Evolutionary conservation across 164 flowering plant genomes (phyloP).

Genomic region (Magnolia officinalis): DNA sequence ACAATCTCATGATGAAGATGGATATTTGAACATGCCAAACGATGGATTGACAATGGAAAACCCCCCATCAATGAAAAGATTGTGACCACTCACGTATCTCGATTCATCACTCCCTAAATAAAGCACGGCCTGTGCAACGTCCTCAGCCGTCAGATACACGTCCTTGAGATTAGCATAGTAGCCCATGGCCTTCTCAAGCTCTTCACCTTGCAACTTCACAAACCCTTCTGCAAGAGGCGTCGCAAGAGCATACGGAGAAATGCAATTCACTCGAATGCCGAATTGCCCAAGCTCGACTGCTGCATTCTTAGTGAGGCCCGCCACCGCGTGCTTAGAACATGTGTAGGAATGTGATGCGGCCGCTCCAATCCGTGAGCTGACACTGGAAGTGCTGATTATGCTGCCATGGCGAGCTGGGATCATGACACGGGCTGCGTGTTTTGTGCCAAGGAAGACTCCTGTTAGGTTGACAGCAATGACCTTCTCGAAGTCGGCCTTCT

Average conservation of each 20-base stretch:
- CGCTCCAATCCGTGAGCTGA: neutral
- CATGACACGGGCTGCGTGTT: slow-evolving; percentile 19
- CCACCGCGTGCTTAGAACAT: slow-evolving; percentile 16
- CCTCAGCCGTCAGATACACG: slow-evolving; percentile 15
- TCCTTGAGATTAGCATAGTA: slow-evolving; percentile 10
- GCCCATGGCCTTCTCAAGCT: slow-evolving; percentile 3
- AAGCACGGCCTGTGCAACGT: slow-evolving; percentile 20
- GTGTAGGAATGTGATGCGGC: neutral
- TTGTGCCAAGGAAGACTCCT: slow-evolving; percentile 31
- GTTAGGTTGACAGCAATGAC: slow-evolving; percentile 27
- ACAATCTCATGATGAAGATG: neutral
- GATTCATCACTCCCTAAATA: slow-evolving; percentile 34
- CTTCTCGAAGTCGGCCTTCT: slow-evolving; percentile 17
- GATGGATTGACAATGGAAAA: slow-evolving; percentile 24
- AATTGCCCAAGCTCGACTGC: slow-evolving; percentile 17
- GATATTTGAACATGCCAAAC: slow-evolving; percentile 15
- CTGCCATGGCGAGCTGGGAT: slow-evolving; percentile 6
- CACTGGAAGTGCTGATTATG: slow-evolving; percentile 8
- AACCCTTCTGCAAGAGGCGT: slow-evolving; percentile 10
- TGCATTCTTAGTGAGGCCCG: slow-evolving; percentile 15
- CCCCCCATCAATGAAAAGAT: slow-evolving; percentile 35
- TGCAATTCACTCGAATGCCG: slow-evolving; percentile 24
- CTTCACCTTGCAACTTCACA: slow-evolving; percentile 3
- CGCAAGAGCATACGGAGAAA: slow-evolving; percentile 69
- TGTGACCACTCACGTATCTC: slow-evolving; percentile 36